Evolutionary conservation across 2,329 filamentous ascomycete species (phyloP).

Genomic region (Aspergillus ibericus): DNA sequence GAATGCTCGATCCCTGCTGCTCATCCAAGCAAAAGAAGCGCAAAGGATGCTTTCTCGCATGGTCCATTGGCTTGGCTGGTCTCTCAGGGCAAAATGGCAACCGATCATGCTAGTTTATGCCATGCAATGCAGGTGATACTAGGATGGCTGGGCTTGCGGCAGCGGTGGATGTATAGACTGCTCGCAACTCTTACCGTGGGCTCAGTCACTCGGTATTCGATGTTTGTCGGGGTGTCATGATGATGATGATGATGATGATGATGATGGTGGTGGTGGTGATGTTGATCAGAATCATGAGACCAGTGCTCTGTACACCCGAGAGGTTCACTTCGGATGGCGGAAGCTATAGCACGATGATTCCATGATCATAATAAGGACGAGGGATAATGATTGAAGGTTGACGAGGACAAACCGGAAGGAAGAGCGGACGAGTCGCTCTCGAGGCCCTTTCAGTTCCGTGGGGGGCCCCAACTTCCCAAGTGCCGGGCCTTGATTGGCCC

Average conservation of each 20-base stretch:
- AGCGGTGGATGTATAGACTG: background rate
- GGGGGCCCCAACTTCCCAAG: too few species aligned
- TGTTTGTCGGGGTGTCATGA: background rate
- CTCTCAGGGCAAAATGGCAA: background rate
- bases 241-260: background rate
- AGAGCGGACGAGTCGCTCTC: background rate
- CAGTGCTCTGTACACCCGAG: background rate
- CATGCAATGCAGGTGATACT: conserved; percentile 19
- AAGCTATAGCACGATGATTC: background rate
- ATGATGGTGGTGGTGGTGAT: background rate
- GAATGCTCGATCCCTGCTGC: background rate
- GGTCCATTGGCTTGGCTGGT: background rate
- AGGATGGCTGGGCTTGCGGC: conserved; percentile 12
- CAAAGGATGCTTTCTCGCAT: background rate
- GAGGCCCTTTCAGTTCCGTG: too few species aligned
- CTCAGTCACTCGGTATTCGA: too few species aligned
- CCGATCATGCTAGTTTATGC: conserved; percentile 13
- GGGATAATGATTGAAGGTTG: background rate
- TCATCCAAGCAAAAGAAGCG: background rate
- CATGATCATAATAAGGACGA: background rate
- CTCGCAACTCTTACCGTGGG: background rate
- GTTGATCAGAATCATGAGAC: conserved; percentile 1
- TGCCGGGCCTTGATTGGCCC: background rate
- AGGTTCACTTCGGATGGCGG: background rate
- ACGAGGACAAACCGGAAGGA: background rate